Evolutionary conservation across 805 yeast species (phyloP).

Genomic region (Pichia membranifaciens): DNA sequence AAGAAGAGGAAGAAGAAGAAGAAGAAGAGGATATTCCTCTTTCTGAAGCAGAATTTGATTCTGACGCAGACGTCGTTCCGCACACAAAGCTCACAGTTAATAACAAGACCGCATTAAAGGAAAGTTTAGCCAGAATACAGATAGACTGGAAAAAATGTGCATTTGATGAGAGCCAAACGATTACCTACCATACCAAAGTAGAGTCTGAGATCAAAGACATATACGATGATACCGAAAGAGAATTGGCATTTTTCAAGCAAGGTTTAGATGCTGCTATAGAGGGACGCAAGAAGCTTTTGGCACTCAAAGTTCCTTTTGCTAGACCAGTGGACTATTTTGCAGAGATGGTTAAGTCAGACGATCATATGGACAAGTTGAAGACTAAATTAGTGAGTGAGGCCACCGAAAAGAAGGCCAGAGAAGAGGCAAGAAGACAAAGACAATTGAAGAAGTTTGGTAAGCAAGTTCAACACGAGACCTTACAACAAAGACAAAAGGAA

Average conservation of each 20-base stretch:
- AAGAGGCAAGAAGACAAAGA: constrained; percentile 92
- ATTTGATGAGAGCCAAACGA: constrained; percentile 79
- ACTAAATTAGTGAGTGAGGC: constrained; percentile 71
- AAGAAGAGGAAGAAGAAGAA: constrained; percentile 45
- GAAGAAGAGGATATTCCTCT: constrained; percentile 81
- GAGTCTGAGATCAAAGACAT: constrained; percentile 74
- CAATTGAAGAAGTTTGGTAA: constrained; percentile 94
- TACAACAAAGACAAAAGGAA: constrained; percentile 89
- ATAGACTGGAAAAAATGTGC: constrained; percentile 60
- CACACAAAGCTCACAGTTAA: constrained; percentile 84
- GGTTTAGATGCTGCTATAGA: constrained; percentile 76
- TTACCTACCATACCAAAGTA: constrained; percentile 54
- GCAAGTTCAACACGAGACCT: constrained; percentile 89
- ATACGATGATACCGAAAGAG: constrained; percentile 94
- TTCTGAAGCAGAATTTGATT: constrained; percentile 87
- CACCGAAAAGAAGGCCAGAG: constrained; percentile 77
- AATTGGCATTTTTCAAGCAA: constrained; percentile 90
- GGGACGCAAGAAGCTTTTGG: constrained; percentile 60
- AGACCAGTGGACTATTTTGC: constrained; percentile 97
- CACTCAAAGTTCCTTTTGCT: constrained; percentile 77
- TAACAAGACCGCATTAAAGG: constrained; percentile 76
- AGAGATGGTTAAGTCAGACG: constrained; percentile 96
- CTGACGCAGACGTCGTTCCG: constrained; percentile 93
- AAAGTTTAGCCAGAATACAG: constrained; percentile 59
- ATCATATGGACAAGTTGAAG: constrained; percentile 94